phyloP scores from a whole-genome alignment of 345 rosid species.

The Reutealis trisperma region DNA sequence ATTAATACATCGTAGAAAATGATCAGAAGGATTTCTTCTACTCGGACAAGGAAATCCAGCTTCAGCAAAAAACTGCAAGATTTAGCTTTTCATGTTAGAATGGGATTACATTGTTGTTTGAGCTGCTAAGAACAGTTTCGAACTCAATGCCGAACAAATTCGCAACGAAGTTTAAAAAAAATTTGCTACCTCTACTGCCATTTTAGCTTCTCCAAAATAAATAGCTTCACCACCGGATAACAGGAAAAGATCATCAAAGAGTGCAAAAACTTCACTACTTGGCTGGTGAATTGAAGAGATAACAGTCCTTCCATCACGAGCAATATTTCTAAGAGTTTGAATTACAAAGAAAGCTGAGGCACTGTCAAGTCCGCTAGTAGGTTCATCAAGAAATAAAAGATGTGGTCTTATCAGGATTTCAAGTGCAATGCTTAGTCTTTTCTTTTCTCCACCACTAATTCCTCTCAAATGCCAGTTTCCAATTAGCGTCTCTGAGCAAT shows the following conservation, averaged over 20 bases:
- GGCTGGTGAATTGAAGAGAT: constrained; percentile 56
- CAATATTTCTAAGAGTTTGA: constrained; percentile 28
- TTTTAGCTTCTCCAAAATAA: constrained; percentile 45
- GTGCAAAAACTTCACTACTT: constrained; percentile 46
- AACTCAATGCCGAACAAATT: too few relatives aligned
- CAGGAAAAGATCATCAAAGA: constrained; percentile 45
- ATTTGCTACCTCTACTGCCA: constrained; percentile 32
- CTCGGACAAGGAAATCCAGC: constrained; percentile 58
- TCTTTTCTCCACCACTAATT: constrained; percentile 45
- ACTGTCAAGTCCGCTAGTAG: constrained; percentile 37
- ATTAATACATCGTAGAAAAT: constrained; percentile 49
- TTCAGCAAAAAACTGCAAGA: constrained; percentile 47
- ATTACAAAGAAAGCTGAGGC: constrained; percentile 38
- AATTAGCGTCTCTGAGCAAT: constrained; percentile 25
- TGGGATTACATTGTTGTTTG: not conserved
- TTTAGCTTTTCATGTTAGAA: not conserved
- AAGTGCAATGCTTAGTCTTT: constrained; percentile 37
- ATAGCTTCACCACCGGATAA: constrained; percentile 47
- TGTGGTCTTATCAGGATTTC: constrained; percentile 34
- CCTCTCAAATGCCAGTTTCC: constrained; percentile 46
- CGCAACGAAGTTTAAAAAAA: not conserved
- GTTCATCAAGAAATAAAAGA: constrained; percentile 44
- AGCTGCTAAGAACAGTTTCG: too few relatives aligned
- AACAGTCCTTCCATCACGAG: constrained; percentile 37
- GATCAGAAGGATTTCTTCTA: constrained; percentile 53